phyloP scores from a whole-genome alignment of 805 yeast species.

The Barnettozyma sucrosica region DNA sequence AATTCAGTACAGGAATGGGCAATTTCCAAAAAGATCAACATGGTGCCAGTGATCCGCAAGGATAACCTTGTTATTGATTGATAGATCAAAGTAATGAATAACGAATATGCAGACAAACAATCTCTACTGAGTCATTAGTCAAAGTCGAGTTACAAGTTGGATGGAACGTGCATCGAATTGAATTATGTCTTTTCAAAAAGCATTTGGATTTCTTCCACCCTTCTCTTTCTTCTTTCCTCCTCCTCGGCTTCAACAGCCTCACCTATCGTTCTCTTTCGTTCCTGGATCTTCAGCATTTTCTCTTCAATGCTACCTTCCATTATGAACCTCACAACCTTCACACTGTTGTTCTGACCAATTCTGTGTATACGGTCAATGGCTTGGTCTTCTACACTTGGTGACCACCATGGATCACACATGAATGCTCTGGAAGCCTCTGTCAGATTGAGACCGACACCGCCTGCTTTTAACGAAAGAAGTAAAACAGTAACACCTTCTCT shows the following conservation, averaged over 20 bases:
- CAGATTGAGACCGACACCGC: constrained; percentile 88
- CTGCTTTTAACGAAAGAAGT: constrained; percentile 78
- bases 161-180: no score
- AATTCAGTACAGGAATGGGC: constrained; percentile 14
- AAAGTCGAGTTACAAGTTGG: no score
- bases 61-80: constrained; percentile 6
- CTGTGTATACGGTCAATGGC: constrained; percentile 90
- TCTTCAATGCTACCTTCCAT: constrained; percentile 81
- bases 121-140: background rate
- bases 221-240: constrained; percentile 62
- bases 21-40: constrained; percentile 12
- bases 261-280: constrained; percentile 73
- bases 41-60: constrained; percentile 6
- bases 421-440: constrained; percentile 82
- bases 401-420: constrained; percentile 98
- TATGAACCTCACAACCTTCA: constrained; percentile 73
- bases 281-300: constrained; percentile 83
- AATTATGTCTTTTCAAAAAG: constrained; percentile 41
- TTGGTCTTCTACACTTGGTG: constrained; percentile 84
- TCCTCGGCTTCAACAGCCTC: constrained; percentile 73
- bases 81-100: background rate
- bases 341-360: constrained; percentile 74
- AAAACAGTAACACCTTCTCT: constrained; percentile 40
- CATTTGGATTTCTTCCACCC: constrained; percentile 68
- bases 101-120: background rate